Evolutionary conservation across 2,329 filamentous ascomycete genomes (phyloP).

Genomic region (Byssoonygena ceratinophila): DNA sequence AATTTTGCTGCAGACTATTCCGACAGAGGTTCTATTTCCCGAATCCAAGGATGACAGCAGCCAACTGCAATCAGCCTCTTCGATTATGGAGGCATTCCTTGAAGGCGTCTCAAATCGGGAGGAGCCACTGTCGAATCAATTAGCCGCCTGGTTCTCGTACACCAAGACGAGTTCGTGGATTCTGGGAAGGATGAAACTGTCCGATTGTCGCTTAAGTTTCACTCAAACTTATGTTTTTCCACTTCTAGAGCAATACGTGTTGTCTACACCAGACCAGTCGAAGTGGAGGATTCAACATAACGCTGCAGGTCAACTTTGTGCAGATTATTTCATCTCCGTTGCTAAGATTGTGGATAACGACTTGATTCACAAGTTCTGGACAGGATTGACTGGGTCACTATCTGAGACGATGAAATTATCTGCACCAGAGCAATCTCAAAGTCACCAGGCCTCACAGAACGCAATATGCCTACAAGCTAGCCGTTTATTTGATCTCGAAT

Average conservation of each 20-base stretch:
- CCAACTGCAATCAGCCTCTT: conserved; percentile 43
- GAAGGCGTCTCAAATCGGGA: conserved; percentile 62
- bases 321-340: conserved; percentile 32
- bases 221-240: conserved; percentile 42
- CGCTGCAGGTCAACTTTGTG: conserved; percentile 30
- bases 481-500: conserved; percentile 55
- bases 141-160: conserved; percentile 65
- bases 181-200: conserved; percentile 36
- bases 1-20: conserved; percentile 49
- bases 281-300: conserved; percentile 43
- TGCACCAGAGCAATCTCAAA: conserved; percentile 69
- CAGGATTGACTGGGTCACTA: conserved; percentile 50
- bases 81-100: conserved; percentile 57
- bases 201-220: conserved; percentile 40
- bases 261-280: conserved; percentile 35
- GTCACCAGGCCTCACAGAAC: conserved; percentile 62
- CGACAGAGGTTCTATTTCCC: conserved; percentile 37
- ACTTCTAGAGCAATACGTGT: conserved; percentile 45
- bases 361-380: conserved; percentile 52
- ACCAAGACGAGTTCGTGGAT: conserved; percentile 52
- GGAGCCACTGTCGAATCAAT: conserved; percentile 58
- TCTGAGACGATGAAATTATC: conserved; percentile 60
- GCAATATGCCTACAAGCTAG: conserved; percentile 54
- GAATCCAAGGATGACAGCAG: conserved; percentile 20
- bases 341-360: conserved; percentile 35